Evolutionary conservation across 176 grass and related monocot species (phyloP), one percentile per base, ranked within the genome.

Genomic region (Rhipidocladum racemiflorum): DNA sequence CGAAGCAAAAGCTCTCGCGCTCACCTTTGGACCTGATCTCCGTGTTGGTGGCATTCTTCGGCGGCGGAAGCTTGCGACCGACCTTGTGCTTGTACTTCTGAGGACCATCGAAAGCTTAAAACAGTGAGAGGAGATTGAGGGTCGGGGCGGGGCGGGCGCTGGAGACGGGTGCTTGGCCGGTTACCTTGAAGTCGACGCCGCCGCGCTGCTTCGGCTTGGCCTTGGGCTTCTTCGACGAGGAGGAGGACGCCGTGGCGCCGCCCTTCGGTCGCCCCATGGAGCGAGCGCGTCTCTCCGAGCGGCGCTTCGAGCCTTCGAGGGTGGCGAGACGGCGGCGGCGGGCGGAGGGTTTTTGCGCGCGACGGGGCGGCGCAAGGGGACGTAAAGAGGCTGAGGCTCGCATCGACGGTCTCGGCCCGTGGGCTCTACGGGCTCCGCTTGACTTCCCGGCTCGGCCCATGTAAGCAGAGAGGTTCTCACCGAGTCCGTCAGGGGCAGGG

Each of bases 1-100:
- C 4, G 1, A 17, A 50, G 68, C 15, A 68, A 17, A 53, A 2
- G 16, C 4, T 49, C 32, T 25, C 13, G 39, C 8, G 39, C 9
- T 42, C 70, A 97, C 95, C n/a, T 89, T 93, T 98, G 84, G 86
- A 93, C 81, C 88, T 95, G 76, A 98, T 94, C 62, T 93, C 75
- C 36, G 87, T 91, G 68, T 90, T 88, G 83, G 96, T 98, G 27
- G 96, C 89, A 91, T 98, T 98, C 82, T 90, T 95, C 13, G 96
- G 48, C 6, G 90, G 96, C 34, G 90, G 92, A 27, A 98, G 82
- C 84, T 95, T 98, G 40, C 92, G 84, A n/a, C 96, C 96, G 4
- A 98, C 85, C 84, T 92, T 92, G 61, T 81, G 90, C 85, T 90
- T 98, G 66, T 91, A 87, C 83, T 95, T 98, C 96, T 98, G 79